phyloP scores from a whole-genome alignment of 2,329 filamentous ascomycete species.

The Penicillium sp. region DNA sequence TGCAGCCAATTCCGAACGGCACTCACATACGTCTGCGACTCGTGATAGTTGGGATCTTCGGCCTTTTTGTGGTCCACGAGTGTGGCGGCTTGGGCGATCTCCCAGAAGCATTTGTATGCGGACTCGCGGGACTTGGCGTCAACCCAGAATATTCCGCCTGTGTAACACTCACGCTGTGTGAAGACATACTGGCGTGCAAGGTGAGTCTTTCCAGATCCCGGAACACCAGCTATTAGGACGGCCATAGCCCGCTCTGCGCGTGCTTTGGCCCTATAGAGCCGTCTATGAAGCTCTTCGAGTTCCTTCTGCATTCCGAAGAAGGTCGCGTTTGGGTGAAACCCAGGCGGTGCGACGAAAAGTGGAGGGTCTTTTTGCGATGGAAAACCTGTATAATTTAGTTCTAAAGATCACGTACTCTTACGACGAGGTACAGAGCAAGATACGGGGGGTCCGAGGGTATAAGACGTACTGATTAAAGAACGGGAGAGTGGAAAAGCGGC shows the following conservation, averaged over 20 bases:
- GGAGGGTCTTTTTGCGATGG: constrained; percentile 30
- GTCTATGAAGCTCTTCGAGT: constrained; percentile 60
- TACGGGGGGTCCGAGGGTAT: not conserved
- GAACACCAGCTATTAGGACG: constrained; percentile 66
- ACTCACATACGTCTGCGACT: constrained; percentile 57
- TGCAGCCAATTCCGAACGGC: constrained; percentile 66
- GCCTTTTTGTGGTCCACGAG: constrained; percentile 51
- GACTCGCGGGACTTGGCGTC: constrained; percentile 64
- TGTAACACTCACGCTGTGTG: constrained; percentile 60
- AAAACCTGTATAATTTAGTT: not conserved
- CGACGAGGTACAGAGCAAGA: not conserved
- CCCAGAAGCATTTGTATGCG: constrained; percentile 65
- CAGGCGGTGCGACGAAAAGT: constrained; percentile 55
- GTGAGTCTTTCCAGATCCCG: constrained; percentile 71
- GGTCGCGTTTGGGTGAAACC: constrained; percentile 64
- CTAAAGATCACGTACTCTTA: not conserved
- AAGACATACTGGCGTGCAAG: constrained; percentile 70
- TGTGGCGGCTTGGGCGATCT: constrained; percentile 63
- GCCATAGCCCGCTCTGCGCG: constrained; percentile 63
- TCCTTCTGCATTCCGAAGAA: constrained; percentile 66
- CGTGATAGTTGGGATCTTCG: constrained; percentile 42
- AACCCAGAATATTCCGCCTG: constrained; percentile 72
- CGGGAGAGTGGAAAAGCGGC: constrained; percentile 28
- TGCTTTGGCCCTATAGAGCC: constrained; percentile 62
- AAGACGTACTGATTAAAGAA: constrained; percentile 9